Evolutionary conservation across 768 basidiomycete genomes (phyloP).

Genomic region (Leccinum disarticulatum): DNA sequence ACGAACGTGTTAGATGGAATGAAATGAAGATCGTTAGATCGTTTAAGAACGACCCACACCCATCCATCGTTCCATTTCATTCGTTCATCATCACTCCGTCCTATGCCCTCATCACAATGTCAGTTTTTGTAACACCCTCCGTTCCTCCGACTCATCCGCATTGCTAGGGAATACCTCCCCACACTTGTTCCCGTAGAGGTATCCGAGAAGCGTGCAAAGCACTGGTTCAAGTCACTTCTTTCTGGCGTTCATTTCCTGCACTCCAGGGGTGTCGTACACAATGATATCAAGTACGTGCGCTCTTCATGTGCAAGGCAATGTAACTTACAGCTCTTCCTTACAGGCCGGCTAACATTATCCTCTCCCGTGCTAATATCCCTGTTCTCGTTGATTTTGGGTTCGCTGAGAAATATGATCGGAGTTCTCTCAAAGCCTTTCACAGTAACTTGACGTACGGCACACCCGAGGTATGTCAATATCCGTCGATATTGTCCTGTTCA

Average conservation of each 20-base stretch:
- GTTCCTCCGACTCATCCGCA: slow-evolving; percentile 8
- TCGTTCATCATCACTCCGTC: slow-evolving; percentile 92
- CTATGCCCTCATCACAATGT: slow-evolving; percentile 93
- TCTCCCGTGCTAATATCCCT: slow-evolving; percentile 74
- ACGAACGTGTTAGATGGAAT: slow-evolving; percentile 68
- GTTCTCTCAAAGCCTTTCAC: slow-evolving; percentile 66
- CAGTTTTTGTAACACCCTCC: slow-evolving; percentile 32
- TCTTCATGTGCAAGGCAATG: neutral
- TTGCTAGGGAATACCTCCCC: slow-evolving; percentile 79
- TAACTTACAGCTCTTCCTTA: neutral
- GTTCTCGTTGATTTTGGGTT: slow-evolving; percentile 97
- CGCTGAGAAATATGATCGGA: slow-evolving; percentile 78
- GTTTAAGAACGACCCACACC: slow-evolving; percentile 84
- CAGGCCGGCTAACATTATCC: slow-evolving; percentile 91
- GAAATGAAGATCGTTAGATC: slow-evolving; percentile 95
- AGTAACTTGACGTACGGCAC: slow-evolving; percentile 88
- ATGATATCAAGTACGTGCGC: slow-evolving; percentile 82
- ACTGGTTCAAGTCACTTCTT: slow-evolving; percentile 81
- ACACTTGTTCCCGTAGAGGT: slow-evolving; percentile 87
- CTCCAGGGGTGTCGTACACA: slow-evolving; percentile 81
- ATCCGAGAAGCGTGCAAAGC: slow-evolving; percentile 68
- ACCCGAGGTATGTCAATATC: slow-evolving; percentile 63
- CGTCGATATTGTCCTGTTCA: neutral
- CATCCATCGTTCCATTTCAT: slow-evolving; percentile 89
- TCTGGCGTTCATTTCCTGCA: slow-evolving; percentile 86